Conservation (phyloP, 495 filamentous ascomycete genomes). For the Daldinia grandis region DNA sequence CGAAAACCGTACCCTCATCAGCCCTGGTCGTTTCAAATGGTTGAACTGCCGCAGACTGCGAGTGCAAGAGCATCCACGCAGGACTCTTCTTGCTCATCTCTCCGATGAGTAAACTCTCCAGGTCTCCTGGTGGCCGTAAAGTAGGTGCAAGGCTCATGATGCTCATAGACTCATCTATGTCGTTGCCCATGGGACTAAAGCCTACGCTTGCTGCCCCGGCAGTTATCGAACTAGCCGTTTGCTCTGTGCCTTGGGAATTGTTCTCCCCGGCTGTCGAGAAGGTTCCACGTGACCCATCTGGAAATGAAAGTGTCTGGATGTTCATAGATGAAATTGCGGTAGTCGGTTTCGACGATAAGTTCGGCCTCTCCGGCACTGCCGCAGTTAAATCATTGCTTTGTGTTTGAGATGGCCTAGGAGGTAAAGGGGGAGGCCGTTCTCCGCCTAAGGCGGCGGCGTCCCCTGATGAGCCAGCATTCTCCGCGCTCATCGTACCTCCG, state of each 20-base stretch:
- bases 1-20: slow-evolving; percentile 62
- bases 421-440: slow-evolving; percentile 68
- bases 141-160: slow-evolving; percentile 84
- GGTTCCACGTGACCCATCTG: slow-evolving; percentile 69
- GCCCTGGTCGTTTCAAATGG: slow-evolving; percentile 61
- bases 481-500: slow-evolving; percentile 36
- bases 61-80: slow-evolving; percentile 66
- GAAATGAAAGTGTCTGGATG: slow-evolving; percentile 74
- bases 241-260: slow-evolving; percentile 37
- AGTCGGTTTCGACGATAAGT: slow-evolving; percentile 77
- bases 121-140: slow-evolving; percentile 73
- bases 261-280: slow-evolving; percentile 60
- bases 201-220: slow-evolving; percentile 44
- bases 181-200: slow-evolving; percentile 45
- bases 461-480: slow-evolving; percentile 40
- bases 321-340: slow-evolving; percentile 83
- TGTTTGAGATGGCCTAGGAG: slow-evolving; percentile 65
- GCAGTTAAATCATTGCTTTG: slow-evolving; percentile 1
- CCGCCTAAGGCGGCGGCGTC: slow-evolving; percentile 38
- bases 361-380: slow-evolving; percentile 41
- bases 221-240: slow-evolving; percentile 44
- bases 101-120: slow-evolving; percentile 84
- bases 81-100: slow-evolving; percentile 64
- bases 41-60: slow-evolving; percentile 65
- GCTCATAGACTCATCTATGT: slow-evolving; percentile 82